Evolutionary conservation across 768 basidiomycete species (phyloP), one percentile per base, ranked within the genome.

Genomic region (Nevesoporus exiguus): DNA sequence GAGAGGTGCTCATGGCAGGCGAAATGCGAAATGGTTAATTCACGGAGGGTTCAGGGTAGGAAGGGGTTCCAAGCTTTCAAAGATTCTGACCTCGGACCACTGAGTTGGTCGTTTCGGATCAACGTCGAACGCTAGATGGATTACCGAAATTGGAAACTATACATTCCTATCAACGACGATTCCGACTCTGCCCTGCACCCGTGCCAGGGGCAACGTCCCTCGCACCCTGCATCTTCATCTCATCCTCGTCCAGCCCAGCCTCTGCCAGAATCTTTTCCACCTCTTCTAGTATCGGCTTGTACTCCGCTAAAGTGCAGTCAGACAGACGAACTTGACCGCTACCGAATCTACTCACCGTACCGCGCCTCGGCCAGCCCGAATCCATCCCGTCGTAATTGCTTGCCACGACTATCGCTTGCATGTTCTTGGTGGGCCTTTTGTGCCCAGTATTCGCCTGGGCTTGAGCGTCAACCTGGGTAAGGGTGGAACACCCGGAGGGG

Each of bases 231-330:
- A 73, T 74, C 61, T 76, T 76, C 80, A 91, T 88, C 61, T 92
- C 90, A 21, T 89, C 86, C 56, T 89, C 88, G 54, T 94, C 90
- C 48, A 94, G 68, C 0, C 91, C 93, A 0, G 93, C 92, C 61
- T 91, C 90, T 10, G 80, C 81, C 47, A 93, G 69, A 40, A 94
- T 93, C 60, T 80, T 86, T 65, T 92, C 90, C 3, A 93, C 86
- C 65, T 94, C 89, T 56, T 85, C 74, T 17, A 95, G 68, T 7
- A 90, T 78, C 0, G 93, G 93, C 62, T 92, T 90, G 65, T 96
- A 96, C 33, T 74, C 76, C n/a, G 72, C 89, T 90, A 64, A 41
- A 34, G 1, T 42, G 19, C 37, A 25, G 27, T 44, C n/a, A 49
- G 43, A 36, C 10, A 22, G 7, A 27, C 21, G 22, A 51, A 42